Evolutionary conservation across 2,329 filamentous ascomycete species (phyloP).

Genomic region (Fusarium circinatum): DNA sequence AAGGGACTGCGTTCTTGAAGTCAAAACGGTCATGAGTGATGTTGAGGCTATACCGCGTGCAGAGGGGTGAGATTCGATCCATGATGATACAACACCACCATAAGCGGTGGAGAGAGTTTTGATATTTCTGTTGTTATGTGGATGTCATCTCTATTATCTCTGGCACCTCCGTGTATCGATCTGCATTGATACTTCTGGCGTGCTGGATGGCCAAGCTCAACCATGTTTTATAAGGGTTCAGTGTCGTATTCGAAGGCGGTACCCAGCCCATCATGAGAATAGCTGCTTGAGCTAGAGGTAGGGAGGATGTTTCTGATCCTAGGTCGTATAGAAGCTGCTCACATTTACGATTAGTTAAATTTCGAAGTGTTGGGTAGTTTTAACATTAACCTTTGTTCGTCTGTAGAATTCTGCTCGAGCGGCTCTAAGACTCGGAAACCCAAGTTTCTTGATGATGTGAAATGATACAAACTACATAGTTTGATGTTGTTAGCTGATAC

Average conservation of each 20-base stretch:
- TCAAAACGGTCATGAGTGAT: neutral
- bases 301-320: neutral
- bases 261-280: neutral
- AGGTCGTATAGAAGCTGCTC: neutral
- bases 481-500: neutral
- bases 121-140: neutral
- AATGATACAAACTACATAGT: neutral
- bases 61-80: neutral
- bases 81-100: neutral
- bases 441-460: neutral
- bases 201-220: neutral
- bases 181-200: neutral
- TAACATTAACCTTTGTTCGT: neutral
- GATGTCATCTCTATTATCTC: neutral
- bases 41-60: neutral
- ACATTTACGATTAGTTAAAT: too few relatives aligned
- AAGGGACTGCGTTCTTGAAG: neutral
- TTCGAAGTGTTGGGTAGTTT: too few relatives aligned
- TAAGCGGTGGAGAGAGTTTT: neutral
- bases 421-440: neutral
- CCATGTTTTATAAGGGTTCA: neutral
- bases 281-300: neutral
- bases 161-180: neutral
- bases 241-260: neutral
- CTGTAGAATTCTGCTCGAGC: neutral